phyloP scores from a whole-genome alignment of 441 rosid species.

The Populus hybrid region DNA sequence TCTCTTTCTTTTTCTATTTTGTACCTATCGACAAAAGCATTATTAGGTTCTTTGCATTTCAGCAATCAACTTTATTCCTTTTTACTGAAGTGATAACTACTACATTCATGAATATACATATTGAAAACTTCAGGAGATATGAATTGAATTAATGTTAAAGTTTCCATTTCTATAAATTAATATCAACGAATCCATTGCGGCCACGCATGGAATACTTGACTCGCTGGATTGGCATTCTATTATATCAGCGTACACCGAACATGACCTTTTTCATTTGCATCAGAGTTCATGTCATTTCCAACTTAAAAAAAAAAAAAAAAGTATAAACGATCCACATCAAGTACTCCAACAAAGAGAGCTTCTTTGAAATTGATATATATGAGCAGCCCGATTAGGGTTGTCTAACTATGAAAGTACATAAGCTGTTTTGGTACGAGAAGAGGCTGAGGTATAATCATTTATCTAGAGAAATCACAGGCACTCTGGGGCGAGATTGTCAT shows the following conservation, averaged over 20 bases:
- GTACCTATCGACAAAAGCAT: background rate
- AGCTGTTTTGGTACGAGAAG: slow-evolving; percentile 9
- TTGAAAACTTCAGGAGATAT: background rate
- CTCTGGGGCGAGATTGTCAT: slow-evolving; percentile 7
- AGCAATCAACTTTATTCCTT: background rate
- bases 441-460: slow-evolving; percentile 11
- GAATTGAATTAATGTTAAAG: no score
- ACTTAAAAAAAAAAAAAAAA: no score
- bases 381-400: slow-evolving; percentile 13
- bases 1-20: background rate
- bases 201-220: no score
- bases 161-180: no score
- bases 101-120: no score
- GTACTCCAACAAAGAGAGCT: background rate
- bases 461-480: background rate
- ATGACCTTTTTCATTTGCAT: no score
- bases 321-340: background rate
- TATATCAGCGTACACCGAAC: no score
- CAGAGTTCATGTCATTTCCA: no score
- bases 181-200: no score
- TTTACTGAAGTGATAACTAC: background rate
- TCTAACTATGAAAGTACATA: background rate
- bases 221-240: no score
- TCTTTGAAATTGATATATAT: slow-evolving; percentile 10
- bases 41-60: background rate